Base-by-base conservation (phyloP, 2,329 filamentous ascomycete genomes). In the Monosporascus sp. region DNA sequence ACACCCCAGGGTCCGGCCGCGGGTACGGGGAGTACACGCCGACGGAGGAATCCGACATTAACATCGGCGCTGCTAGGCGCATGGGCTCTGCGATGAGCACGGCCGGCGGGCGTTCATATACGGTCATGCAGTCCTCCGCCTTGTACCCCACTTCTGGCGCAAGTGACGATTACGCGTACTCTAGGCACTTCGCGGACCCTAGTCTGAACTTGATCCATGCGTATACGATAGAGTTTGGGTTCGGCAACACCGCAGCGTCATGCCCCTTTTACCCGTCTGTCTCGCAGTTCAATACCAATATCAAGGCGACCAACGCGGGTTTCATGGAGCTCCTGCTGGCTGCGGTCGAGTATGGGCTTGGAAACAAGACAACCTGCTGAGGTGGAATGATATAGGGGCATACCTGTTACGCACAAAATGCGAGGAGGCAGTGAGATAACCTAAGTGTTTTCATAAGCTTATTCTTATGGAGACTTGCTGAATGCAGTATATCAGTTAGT, bases 221-320 rank as follows among this genome's bases (percentile, higher is more conserved):
- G 1, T 70, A 75, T 47, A 74, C 71, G 1, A 60, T 80, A 22
- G 76, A 81, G 64, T 80, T 80, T 62, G 77, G 78, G 0, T 69
- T 68, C 48, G 65, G 61, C 6, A 72, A 72, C 53, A 51, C 56
- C 8, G 55, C 55, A 27, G 64, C 62, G 3, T 64, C 61, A 3
- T 71, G 71, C 48, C 68, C 70, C 0, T 80, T 80, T 55, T 80
- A 80, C 55, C 76, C 76, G 0, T 72, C 70, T 2, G 59, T 63
- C 2, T 59, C 65, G 37, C 67, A 72, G 62, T 78, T 77, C 58
- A 71, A 73, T 54, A 55, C 62, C 49, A 77, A 71, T 56, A 64
- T 80, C 57, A 65, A 70, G 39, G 75, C 79, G 64, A 73, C 72
- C 14, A 69, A 65, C 3, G 70, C 72, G 5, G 77, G 72, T 0